Evolutionary conservation across 345 rosid species (phyloP), one percentile per base, ranked within the genome.

Genomic region (Eucalyptus sp.): DNA sequence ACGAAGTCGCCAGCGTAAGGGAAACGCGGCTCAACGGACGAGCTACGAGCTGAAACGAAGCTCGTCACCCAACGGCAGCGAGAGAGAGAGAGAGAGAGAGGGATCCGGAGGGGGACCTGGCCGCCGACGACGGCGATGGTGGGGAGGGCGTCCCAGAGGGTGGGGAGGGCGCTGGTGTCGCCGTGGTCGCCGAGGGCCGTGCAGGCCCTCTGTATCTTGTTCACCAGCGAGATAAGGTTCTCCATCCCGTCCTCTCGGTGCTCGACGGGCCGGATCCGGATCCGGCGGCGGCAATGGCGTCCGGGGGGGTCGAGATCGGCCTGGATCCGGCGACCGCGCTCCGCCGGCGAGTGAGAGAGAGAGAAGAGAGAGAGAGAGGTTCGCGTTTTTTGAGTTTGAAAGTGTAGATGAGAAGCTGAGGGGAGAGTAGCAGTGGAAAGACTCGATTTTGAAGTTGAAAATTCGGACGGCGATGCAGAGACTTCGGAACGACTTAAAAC

Each of bases 111-210:
- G 37, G 88, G 29, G 88, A 98, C 99, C 99, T 98, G 99, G 89
- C 99, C 99, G 90, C 99, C 99, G 91, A 98, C 99, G 89, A 98
- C 99, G 87, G 99, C 99, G 90, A 98, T 98, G 86, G 99, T 90
- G 20, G 99, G 99, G 81, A 98, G 90, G 87, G 99, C 94, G 92
- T 98, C 99, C 99, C 99, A 98, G 8, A 98, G 96, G 86, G 99
- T 98, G 68, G 99, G 99, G 79, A 98, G 89, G 86, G 99, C 97
- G 89, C 95, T 94, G 43, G 92, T 92, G 50, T 98, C 99, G 33
- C 99, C 99, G 86, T 98, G 95, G 91, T 98, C 99, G 80, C 99
- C 99, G 5, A 98, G 99, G 88, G 99, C 99, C n/a, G 99, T 98
- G 90, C 99, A 98, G 89, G 99, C 99, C 95, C 99, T 96, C 91